Conservation (phyloP, 1,139 yeast genomes). For the Scheffersomyces cryptocercus region DNA sequence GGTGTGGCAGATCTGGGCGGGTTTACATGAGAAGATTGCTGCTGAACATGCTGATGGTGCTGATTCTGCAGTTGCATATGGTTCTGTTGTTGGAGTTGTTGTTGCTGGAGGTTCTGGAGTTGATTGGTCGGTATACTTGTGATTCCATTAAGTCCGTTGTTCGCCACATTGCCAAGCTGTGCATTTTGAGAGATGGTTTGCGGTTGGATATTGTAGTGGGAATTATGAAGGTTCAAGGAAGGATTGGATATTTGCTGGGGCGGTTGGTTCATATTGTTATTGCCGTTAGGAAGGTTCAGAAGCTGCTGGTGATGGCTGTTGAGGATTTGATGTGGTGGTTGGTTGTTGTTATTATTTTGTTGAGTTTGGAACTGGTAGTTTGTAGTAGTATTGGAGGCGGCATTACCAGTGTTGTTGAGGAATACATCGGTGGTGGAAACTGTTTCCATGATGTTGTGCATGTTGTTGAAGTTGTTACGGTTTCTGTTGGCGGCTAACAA, state of each 20-base stretch:
- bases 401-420: constrained; percentile 38
- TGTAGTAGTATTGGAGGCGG: constrained; percentile 10
- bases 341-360: constrained; percentile 1
- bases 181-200: constrained; percentile 4
- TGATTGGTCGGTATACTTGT: constrained; percentile 6
- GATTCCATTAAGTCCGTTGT: neutral
- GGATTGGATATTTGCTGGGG: constrained; percentile 7
- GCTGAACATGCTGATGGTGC: constrained; percentile 11
- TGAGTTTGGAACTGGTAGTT: constrained; percentile 12
- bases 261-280: neutral
- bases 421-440: constrained; percentile 91
- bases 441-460: constrained; percentile 62
- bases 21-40: constrained; percentile 2
- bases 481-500: constrained; percentile 34
- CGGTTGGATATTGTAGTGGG: constrained; percentile 13
- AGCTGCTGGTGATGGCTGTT: constrained; percentile 5
- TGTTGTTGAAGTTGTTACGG: constrained; percentile 40
- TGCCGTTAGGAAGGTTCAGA: neutral
- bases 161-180: neutral
- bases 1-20: constrained; percentile 24
- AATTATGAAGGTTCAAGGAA: constrained; percentile 14
- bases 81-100: constrained; percentile 5
- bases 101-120: constrained; percentile 9
- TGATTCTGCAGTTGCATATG: constrained; percentile 19
- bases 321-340: constrained; percentile 13